Evolutionary conservation across 148 eudicot genomes (phyloP).

Genomic region (Amaranthus palmeri): DNA sequence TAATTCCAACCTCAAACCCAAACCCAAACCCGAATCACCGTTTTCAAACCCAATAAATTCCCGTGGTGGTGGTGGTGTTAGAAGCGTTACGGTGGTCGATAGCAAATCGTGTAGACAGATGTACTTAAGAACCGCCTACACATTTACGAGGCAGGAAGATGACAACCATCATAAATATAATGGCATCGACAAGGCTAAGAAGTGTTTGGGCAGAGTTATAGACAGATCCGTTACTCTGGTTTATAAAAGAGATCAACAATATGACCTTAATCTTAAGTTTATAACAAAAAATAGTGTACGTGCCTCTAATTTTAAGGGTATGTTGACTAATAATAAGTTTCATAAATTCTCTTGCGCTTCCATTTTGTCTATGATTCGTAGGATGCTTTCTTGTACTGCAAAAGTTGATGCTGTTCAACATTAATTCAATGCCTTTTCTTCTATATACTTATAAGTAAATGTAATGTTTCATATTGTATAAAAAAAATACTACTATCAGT

Average conservation of each 20-base stretch:
- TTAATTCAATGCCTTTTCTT: background rate
- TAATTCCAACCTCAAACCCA: slow-evolving; percentile 25
- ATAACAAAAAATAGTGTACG: background rate
- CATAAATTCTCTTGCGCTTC: slow-evolving; percentile 27
- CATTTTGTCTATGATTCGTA: slow-evolving; percentile 23
- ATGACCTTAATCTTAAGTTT: background rate
- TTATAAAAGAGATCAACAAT: slow-evolving; percentile 5
- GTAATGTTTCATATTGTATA: no score
- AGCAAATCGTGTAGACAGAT: slow-evolving; percentile 57
- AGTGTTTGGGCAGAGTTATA: slow-evolving; percentile 36
- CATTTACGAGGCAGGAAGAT: slow-evolving; percentile 49
- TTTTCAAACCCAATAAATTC: slow-evolving; percentile 27
- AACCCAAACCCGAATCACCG: slow-evolving; percentile 12
- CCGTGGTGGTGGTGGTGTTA: background rate
- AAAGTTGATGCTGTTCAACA: slow-evolving; percentile 31
- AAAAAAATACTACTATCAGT: no score
- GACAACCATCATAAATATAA: slow-evolving; percentile 1
- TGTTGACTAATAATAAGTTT: slow-evolving; percentile 10
- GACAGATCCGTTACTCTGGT: slow-evolving; percentile 5
- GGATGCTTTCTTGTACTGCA: slow-evolving; percentile 39
- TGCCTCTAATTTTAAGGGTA: background rate
- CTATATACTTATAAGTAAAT: no score
- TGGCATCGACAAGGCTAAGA: slow-evolving; percentile 24
- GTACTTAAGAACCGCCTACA: slow-evolving; percentile 56
- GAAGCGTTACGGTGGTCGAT: slow-evolving; percentile 33